These are phyloP conservation scores for Lepidium sativum DNA, from an alignment of 345 rosid species.

Conservation along the genomic window DNA sequence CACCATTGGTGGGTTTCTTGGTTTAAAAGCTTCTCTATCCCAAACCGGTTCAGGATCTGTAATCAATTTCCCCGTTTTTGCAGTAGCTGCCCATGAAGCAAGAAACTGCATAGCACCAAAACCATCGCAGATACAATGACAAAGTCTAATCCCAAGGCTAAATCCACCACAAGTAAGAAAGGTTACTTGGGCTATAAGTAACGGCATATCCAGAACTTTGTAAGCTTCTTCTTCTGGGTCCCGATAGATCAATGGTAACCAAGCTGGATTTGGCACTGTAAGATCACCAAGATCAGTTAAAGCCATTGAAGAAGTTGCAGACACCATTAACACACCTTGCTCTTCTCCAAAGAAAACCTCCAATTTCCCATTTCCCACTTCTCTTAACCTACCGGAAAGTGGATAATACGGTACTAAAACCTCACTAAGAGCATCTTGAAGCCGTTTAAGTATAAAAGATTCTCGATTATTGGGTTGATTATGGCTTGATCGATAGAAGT, in stretches of 20 bases:
- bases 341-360: conserved; percentile 64
- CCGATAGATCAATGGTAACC: conserved; percentile 64
- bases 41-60: conserved; percentile 61
- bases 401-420: conserved; percentile 85
- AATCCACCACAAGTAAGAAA: conserved; percentile 73
- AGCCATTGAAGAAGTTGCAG: conserved; percentile 46
- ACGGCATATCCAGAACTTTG: conserved; percentile 69
- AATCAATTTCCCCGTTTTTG: conserved; percentile 45
- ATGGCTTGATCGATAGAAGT: conserved; percentile 39
- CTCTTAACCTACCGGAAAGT: conserved; percentile 71
- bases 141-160: conserved; percentile 75
- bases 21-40: conserved; percentile 61
- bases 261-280: conserved; percentile 78
- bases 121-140: conserved; percentile 89
- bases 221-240: conserved; percentile 68
- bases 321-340: conserved; percentile 72
- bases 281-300: conserved; percentile 70
- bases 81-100: conserved; percentile 65
- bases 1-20: conserved; percentile 58
- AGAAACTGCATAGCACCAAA: conserved; percentile 92
- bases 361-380: conserved; percentile 52
- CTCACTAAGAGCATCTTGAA: conserved; percentile 43
- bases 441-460: conserved; percentile 23
- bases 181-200: conserved; percentile 78
- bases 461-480: background rate